Percentiles rank a stretch among this genome's conserved stretches.
These are phyloP conservation scores for Acanthamoeba lenticulata DNA, from an alignment of 208 protist genomes.

Conservation along the genomic window DNA sequence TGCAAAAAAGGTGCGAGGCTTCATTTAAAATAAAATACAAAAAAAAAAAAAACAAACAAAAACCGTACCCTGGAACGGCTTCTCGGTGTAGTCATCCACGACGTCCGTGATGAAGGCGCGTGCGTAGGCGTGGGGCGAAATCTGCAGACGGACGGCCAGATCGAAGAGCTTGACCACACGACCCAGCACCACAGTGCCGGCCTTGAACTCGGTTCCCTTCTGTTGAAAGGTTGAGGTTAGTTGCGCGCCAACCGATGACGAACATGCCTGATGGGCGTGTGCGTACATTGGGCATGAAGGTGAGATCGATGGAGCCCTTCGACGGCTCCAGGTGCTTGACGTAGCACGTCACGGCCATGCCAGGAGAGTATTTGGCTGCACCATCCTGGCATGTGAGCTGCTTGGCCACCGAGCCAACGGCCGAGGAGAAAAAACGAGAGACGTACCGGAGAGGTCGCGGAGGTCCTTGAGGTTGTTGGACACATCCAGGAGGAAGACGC, in stretches of 20 bases:
- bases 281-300: conserved; percentile 22
- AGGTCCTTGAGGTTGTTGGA: conserved; percentile 41
- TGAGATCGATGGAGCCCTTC: conserved; percentile 40
- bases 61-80: conserved; percentile 37
- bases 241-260: not conserved
- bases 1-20: too few relatives aligned
- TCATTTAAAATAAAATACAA: not conserved
- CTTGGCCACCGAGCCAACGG: too few relatives aligned
- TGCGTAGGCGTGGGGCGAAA: conserved; percentile 54
- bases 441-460: not conserved
- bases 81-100: conserved; percentile 52
- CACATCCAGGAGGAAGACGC: conserved; percentile 60
- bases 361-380: conserved; percentile 38
- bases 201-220: not conserved
- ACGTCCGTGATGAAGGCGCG: conserved; percentile 61
- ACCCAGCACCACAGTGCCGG: not conserved
- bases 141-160: conserved; percentile 31
- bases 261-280: not conserved
- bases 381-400: not conserved
- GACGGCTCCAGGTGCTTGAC: conserved; percentile 36
- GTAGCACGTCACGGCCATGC: conserved; percentile 53
- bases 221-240: not conserved
- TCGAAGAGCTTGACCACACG: not conserved
- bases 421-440: not conserved
- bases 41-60: not conserved